Evolutionary conservation across 805 yeast species (phyloP), one percentile per base, ranked within the genome.

Genomic region (Myxozyma nipponensis): DNA sequence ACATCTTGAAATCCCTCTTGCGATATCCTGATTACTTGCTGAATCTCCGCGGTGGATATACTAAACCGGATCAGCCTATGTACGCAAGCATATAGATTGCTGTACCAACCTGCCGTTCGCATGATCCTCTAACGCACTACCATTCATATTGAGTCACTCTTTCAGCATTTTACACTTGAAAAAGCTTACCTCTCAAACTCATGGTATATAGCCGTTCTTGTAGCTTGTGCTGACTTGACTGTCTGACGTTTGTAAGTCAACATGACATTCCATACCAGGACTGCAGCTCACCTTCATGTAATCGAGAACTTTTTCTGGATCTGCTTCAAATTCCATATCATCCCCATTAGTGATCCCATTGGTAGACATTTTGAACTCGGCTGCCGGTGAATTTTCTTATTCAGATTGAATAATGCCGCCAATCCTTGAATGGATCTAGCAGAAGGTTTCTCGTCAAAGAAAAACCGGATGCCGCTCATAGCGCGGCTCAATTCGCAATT

Each of bases 1-100:
- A 52, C 49, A 22, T 54, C 58, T 34, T 54, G 57, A 30, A 54
- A 54, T 3, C 58, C 58, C 39, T 54, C 58, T 35, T 54, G 58
- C 1, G 58, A 44, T 19, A 54, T 48, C 34, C 50, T 36, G n/a
- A 54, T 54, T 17, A 54, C 57, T 22, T 54, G 58, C 24, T 41
- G 42, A 10, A 54, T 54, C 28, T 54, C 49, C 2, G 47, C 39
- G 9, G 19, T 22, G 2, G 58, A 54, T 15, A 54, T 49, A 18
- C 58, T 54, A 19, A n/a, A n/a, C n/a, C 35, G 10, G 18, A 32
- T 17, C 21, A 13, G 26, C n/a, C 10, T 2, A 28, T 42, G 13
- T 25, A 42, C n/a, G n/a, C n/a, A n/a, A n/a, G n/a, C n/a, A n/a
- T n/a, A n/a, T n/a, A n/a, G n/a, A n/a, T n/a, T 2, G 25, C 3